Percentiles rank a stretch among this genome's conserved stretches.
phyloP scores from a whole-genome alignment of 2,329 filamentous ascomycete species.

The Didymella lethalis region DNA sequence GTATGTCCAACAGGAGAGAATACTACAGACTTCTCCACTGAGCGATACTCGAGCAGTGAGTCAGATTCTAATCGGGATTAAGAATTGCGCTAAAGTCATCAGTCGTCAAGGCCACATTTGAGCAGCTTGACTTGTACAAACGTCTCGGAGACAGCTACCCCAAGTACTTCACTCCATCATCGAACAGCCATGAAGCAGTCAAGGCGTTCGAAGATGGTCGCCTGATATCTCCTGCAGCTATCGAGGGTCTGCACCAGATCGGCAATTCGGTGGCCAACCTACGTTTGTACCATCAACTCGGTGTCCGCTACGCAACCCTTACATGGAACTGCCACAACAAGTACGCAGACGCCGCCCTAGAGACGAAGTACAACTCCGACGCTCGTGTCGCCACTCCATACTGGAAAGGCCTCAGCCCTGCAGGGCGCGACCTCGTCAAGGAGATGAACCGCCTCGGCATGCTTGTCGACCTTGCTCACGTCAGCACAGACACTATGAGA shows the following conservation, averaged over 20 bases:
- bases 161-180: conserved; percentile 70
- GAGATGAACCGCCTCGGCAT: conserved; percentile 97
- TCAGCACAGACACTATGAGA: conserved; percentile 80
- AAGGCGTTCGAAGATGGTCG: conserved; percentile 56
- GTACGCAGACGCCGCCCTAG: conserved; percentile 84
- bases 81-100: conserved; percentile 19
- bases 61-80: not conserved
- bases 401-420: conserved; percentile 76
- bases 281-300: conserved; percentile 76
- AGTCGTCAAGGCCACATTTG: conserved; percentile 72
- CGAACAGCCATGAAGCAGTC: conserved; percentile 67
- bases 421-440: conserved; percentile 72
- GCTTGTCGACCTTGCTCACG: conserved; percentile 89
- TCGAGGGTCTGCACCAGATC: conserved; percentile 84
- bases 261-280: conserved; percentile 82
- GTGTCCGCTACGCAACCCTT: conserved; percentile 86
- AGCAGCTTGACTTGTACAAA: conserved; percentile 77
- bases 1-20: conserved; percentile 71
- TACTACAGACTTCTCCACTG: conserved; percentile 75
- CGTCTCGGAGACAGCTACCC: conserved; percentile 71
- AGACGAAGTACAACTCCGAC: conserved; percentile 56
- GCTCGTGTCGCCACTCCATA: conserved; percentile 60
- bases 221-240: conserved; percentile 48
- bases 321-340: conserved; percentile 94
- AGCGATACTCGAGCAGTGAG: conserved; percentile 72